phyloP scores from a whole-genome alignment of 2,329 filamentous ascomycete species.

The Colletotrichum acutatum region DNA sequence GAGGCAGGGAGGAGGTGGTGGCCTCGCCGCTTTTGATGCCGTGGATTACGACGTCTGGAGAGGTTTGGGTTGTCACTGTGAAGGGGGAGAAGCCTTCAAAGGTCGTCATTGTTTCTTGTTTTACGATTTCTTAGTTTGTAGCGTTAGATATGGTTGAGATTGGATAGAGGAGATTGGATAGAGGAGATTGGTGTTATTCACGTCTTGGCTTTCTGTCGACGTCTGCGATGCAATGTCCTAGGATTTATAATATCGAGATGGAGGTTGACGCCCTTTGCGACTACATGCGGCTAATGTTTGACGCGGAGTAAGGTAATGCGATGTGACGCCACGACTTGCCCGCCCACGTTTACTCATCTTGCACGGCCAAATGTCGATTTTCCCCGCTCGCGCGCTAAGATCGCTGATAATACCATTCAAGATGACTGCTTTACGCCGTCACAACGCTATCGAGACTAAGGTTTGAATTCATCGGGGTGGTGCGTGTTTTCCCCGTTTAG shows the following conservation, averaged over 20 bases:
- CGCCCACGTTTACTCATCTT: background rate
- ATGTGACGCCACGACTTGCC: background rate
- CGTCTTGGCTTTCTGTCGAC: background rate
- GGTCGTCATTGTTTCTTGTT: slow-evolving; percentile 41
- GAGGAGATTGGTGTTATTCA: background rate
- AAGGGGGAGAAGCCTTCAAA: slow-evolving; percentile 53
- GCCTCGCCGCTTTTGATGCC: slow-evolving; percentile 50
- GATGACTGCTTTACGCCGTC: background rate
- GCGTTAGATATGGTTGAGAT: background rate
- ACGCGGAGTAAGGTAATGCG: background rate
- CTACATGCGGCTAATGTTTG: background rate
- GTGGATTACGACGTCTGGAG: slow-evolving; percentile 53
- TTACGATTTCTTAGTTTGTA: background rate
- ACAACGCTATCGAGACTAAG: background rate
- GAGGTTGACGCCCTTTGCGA: background rate
- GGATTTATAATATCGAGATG: background rate
- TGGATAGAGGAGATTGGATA: too few relatives aligned
- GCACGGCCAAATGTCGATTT: background rate
- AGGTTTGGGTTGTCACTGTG: slow-evolving; percentile 48
- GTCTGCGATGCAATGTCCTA: background rate
- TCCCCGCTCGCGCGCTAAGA: background rate
- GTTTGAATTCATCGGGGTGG: background rate
- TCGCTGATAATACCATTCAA: background rate
- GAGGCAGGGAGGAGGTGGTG: slow-evolving; percentile 43
- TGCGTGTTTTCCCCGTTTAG: background rate